Base-by-base conservation (phyloP, 83 land plant species). In the Diphasiastrum complanatum region DNA sequence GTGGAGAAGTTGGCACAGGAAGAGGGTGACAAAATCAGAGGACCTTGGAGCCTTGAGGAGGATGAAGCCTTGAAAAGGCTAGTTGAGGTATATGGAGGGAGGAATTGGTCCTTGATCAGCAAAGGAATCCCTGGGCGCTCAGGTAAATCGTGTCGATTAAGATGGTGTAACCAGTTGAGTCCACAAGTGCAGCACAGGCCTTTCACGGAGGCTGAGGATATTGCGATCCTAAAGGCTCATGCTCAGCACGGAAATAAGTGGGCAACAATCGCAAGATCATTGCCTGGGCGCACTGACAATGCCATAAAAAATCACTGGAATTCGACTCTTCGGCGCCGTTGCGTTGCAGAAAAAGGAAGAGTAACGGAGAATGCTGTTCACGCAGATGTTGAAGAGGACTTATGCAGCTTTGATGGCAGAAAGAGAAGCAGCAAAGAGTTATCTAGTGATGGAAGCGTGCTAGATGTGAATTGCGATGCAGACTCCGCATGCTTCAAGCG, bases 91-190 rank as follows among this genome's bases (percentile, higher is more conserved):
- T 43, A 66, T 26, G 69, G 69, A 10, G 69, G 63, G 22, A 12
- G 69, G n/a, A 66, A 66, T 54, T 66, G 69, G 69, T 66, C 69
- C n/a, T 63, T 66, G 29, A 66, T 66, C 69, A 66, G 69, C 51
- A 66, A 66, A 20, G 69, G 69, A 1, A 66, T 66, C 11, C 66
- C 69, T 2, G 69, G 69, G 11, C 33, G 69, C 31, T 66, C 69
- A 6, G 69, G 69, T 2, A 66, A 66, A 20, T 66, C 69, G 2
- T 66, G 69, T 32, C 5, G 68, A 38, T 45, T 65, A 6, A 61
- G 68, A 24, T 65, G 68, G 68, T 65, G 68, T 12, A 66, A 66
- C 35, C 69, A 66, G 69, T 63, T 66, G 34, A 66, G 69, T 41
- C 69, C 69, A 27, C 66, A 57, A 32, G 69, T 66, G 8, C 63